Evolutionary conservation across 768 basidiomycete species (phyloP), one percentile per base, ranked within the genome.

Genomic region (Rossbeevera mucosa): DNA sequence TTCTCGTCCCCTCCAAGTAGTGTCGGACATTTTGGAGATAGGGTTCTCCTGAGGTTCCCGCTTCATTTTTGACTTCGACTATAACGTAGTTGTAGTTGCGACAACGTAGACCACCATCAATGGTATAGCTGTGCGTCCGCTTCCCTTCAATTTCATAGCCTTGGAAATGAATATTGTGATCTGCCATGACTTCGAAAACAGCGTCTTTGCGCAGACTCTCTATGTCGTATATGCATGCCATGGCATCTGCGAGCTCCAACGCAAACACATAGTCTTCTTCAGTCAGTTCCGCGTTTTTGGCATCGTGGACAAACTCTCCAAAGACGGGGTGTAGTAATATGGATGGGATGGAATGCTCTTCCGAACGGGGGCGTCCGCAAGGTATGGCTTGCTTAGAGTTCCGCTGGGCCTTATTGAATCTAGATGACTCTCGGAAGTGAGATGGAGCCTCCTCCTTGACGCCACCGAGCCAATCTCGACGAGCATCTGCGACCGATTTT

Each of bases 21-120:
- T 62, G 60, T 24, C 33, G 41, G 12, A 56, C 45, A 16, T 57
- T 50, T 55, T 70, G 55, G 25, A 67, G 46, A 43, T 63, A 56
- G 5, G 65, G 68, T 18, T 70, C 64, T 22, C 61, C 48, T 20
- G 36, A 41, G 7, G 44, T 45, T 21, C 55, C 62, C 13, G 58
- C 24, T 47, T 68, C 70, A 30, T 62, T 59, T 54, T 57, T 60
- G 29, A 58, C 51, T 33, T 65, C 57, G 5, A 41, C 42, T 22
- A 68, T 55, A 29, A 61, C 12, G 7, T 8, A 9, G 11, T 28
- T 7, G 26, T 28, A 28, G 7, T 28, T 1, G 11, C 11, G 2
- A 28, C 7, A 7, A 7, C 8, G 7, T 28, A 28, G 26, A 28
- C 5, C 7, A 28, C 26, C 26, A 28, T 28, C 26, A 1, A 1